Base-by-base conservation (phyloP, 23 red algal species). In the Chondrus crispus region DNA sequence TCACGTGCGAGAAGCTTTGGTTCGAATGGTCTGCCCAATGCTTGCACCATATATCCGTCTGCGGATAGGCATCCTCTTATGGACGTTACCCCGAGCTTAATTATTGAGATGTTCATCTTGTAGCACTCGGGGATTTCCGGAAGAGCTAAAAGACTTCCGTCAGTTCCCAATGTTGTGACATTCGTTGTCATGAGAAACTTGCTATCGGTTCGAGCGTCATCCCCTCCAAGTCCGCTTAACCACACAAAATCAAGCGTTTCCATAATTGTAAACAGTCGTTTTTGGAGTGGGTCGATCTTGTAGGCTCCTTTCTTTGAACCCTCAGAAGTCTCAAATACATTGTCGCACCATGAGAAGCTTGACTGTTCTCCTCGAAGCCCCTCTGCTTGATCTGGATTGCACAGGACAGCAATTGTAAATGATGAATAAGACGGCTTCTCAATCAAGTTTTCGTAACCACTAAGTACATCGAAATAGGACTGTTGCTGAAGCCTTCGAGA, bases 201-300 rank as follows among this genome's bases (percentile, higher is more conserved):
- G 2, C 76, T 74, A 74, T 92, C 89, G 39, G 51, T 55, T 57
- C 24, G 46, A 41, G 32, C 22, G 10, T 74, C 79, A 7, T 84
- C 51, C 1, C 33, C 74, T 20, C 60, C 50, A 9, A 81, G 19
- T 36, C 78, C 89, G 35, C 68, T 84, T 9, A 84, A 51, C 73
- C 75, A 92, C 6, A 44, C 46, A 62, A 83, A 92, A 62, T 92
- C 89, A 24, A 84, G 55, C 38, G 89, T 92, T 38, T 92, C 89
- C 89, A 92, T 46, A 1, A 92, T 44, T 26, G 62, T 69, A 49
- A 92, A 84, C 24, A 92, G 45, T 28, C 38, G 76, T 62, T 84
- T 92, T 45, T 39, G 55, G 48, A 11, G 82, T 30, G 62, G 48
- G 10, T 77, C 49, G 13, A 81, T 58, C 48, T 18, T 43, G 22